Evolutionary conservation across 2,329 filamentous ascomycete genomes (phyloP).

Genomic region (Chaetomiaceae sp.): DNA sequence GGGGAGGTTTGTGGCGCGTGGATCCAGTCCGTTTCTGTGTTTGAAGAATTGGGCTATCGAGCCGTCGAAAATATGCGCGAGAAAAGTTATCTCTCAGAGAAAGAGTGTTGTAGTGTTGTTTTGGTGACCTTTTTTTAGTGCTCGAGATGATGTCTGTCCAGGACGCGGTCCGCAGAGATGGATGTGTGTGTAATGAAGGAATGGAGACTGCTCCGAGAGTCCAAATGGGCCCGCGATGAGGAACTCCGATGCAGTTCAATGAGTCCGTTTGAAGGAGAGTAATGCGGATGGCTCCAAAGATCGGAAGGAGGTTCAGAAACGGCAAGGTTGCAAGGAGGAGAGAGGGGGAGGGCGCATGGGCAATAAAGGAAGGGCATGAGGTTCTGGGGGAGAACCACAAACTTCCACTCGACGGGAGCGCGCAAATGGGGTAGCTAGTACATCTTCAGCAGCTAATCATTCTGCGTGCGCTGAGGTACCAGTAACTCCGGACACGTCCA

Average conservation of each 20-base stretch:
- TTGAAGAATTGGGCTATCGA: not conserved
- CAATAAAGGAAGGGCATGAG: constrained; percentile 18
- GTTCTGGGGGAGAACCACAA: not conserved
- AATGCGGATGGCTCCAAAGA: constrained; percentile 15
- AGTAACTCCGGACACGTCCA: not conserved
- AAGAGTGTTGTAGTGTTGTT: constrained; percentile 8
- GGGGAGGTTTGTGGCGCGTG: constrained; percentile 2
- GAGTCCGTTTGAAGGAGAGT: constrained; percentile 20
- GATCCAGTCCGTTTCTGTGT: constrained; percentile 13
- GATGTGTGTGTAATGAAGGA: constrained; percentile 10
- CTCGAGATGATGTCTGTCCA: too few relatives aligned
- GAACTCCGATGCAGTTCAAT: constrained; percentile 20
- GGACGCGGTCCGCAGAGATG: too few relatives aligned
- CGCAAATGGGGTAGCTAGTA: constrained; percentile 6
- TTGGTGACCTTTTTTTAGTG: too few relatives aligned
- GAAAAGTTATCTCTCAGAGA: constrained; percentile 2
- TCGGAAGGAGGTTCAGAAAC: constrained; percentile 14
- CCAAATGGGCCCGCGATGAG: constrained; percentile 20
- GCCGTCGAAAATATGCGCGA: constrained; percentile 2
- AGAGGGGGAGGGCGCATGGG: constrained; percentile 16
- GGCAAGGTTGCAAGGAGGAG: constrained; percentile 12
- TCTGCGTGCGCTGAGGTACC: not conserved
- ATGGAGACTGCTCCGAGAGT: constrained; percentile 20
- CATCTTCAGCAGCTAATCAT: not conserved
- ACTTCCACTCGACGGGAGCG: not conserved